Base-by-base conservation (phyloP, 352 stramenopile genomes). In the Aphanomyces astaci region DNA sequence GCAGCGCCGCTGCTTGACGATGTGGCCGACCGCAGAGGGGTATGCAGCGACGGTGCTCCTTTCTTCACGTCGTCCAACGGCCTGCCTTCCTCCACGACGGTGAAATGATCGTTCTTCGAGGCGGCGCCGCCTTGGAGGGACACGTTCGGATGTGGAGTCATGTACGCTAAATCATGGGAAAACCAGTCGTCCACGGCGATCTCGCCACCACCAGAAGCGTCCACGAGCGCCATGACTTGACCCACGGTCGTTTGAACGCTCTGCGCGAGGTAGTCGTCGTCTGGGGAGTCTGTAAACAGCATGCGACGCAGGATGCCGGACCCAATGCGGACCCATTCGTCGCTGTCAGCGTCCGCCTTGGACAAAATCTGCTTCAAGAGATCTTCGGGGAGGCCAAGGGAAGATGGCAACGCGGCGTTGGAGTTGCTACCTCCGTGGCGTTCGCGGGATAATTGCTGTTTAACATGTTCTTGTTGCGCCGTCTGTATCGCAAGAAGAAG, bases 111-210 rank as follows among this genome's bases (percentile, higher is more conserved):
- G 32, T 68, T 59, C 15, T 25, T 31, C 4, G 45, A 32, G 19
- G 27, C 52, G 30, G 31, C 27, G n/a, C n/a, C n/a, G n/a, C n/a
- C n/a, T 9, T 24, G 11, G 7, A 46, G 33, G 15, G 30, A 25
- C 17, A 68, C 28, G 19, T 68, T 68, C 0, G 62, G 60, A 25
- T 66, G 43, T n/a, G n/a, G 27, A 15, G 49, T 68, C 43, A 68
- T 43, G 51, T 68, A 68, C 31, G 62, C 48, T n/a, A 68, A 28
- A 28, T 68, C 62, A 24, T 68, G 51, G 24, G 62, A 56, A 59
- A 68, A 59, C 62, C 62, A 68, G 27, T 68, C 62, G 48, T 68
- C 62, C 28, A 68, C 49, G 0, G 30, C 43, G 33, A 68, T n/a
- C 28, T 68, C 62, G 10, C 28, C 46, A 45, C 46, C 43, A 5